These are phyloP conservation scores for Acanthamoeba sp. DNA, from an alignment of 208 protist species.

Conservation along the genomic window DNA sequence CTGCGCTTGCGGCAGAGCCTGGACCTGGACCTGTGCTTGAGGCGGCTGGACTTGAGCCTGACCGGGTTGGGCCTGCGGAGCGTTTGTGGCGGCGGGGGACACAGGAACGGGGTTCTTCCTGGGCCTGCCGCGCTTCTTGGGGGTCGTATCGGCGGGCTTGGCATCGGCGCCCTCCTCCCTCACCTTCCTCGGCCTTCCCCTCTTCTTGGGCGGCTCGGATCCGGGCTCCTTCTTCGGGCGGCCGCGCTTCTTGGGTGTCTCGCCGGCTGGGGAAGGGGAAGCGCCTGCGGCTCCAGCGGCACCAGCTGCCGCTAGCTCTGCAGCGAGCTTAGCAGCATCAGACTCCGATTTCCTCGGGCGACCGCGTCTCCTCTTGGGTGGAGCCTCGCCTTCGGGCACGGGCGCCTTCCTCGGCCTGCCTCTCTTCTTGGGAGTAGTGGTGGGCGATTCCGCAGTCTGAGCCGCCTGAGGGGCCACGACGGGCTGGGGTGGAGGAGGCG, in stretches of 20 bases:
- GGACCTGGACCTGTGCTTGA: no score
- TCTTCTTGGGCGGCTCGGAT: constrained; percentile 51
- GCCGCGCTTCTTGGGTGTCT: constrained; percentile 45
- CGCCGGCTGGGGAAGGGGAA: not conserved
- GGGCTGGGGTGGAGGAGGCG: not conserved
- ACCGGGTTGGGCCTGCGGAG: not conserved
- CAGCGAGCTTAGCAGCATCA: constrained; percentile 12
- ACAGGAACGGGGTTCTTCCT: constrained; percentile 55
- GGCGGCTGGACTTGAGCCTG: not conserved
- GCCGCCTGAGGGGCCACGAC: not conserved
- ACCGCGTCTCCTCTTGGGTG: constrained; percentile 43
- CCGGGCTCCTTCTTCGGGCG: constrained; percentile 51
- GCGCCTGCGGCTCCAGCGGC: not conserved
- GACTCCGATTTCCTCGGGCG: constrained; percentile 38
- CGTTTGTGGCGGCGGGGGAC: not conserved
- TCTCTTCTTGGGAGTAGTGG: constrained; percentile 51
- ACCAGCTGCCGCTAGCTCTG: not conserved
- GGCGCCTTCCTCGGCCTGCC: constrained; percentile 54
- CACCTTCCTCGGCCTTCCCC: constrained; percentile 51
- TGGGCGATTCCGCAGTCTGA: not conserved
- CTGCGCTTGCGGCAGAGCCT: no score
- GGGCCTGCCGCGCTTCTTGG: constrained; percentile 53
- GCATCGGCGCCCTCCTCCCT: constrained; percentile 24
- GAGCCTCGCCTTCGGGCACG: constrained; percentile 44
- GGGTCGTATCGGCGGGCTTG: constrained; percentile 26